Base-by-base conservation (phyloP, 225 moss, liverwort and hornwort genomes). In the Bryoerythrophyllum caledonicum region DNA sequence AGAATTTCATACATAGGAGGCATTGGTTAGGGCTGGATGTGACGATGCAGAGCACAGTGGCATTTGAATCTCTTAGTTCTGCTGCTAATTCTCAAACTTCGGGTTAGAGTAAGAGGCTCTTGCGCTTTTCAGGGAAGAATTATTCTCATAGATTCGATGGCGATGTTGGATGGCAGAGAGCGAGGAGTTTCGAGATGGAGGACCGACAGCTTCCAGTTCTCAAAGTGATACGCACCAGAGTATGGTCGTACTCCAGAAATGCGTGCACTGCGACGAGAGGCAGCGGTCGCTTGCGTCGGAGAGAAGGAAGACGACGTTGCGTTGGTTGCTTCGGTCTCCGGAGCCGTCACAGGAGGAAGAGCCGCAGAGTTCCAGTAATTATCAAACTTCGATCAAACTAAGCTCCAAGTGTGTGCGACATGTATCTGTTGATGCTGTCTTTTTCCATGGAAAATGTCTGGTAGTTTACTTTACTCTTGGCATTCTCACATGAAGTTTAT, bases 201-300 rank as follows among this genome's bases (percentile, higher is more conserved):
- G 77, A 44, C 64, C 74, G 13, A 74, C 74, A 16, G 64, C 80
- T 2, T 70, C 82, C 38, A 84, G 74, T 6, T 80, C 79, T 23
- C 68, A 38, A 3, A 65, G 51, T 53, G 32, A 4, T 41, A 27
- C 27, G 34, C n/a, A 26, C 15, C 71, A 20, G 2, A 55, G 48
- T 5, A 63, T 56, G 5, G 27, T 64, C 20, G 11, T 32, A 32
- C 32, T 75, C 6, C 71, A 41, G 23, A 77, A 77, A 80, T 87
- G 87, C 51, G 49, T 78, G 66, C 74, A 56, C 46, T 87, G 84
- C 51, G 71, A 87, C 1, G 82, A 87, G 65, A 46, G 68, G 41
- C 38, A 52, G 25, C 43, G 17, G 19, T 67, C 5, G 6, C 32
- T 64, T 32, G 67, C n/a, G 13, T 66, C 21, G 57, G 81, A 80